Percentiles rank a stretch among this genome's conserved stretches.
Conservation (phyloP, 2,329 filamentous ascomycete species). For the Claviceps sorghi region DNA sequence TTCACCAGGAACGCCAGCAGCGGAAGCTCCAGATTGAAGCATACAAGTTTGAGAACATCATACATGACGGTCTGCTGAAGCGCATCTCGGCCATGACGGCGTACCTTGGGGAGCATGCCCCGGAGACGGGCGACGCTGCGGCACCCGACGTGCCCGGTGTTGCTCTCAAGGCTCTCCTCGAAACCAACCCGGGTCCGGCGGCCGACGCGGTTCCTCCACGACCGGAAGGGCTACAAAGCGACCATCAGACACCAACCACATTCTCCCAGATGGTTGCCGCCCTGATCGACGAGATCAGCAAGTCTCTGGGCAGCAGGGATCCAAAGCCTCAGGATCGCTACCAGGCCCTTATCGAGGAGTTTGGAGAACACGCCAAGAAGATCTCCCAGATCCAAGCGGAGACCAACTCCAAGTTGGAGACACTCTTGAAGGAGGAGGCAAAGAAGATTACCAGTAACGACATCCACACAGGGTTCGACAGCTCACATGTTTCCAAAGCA, state of each 20-base stretch:
- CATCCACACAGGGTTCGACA: conserved; percentile 81
- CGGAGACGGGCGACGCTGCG: conserved; percentile 39
- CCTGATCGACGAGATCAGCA: conserved; percentile 85
- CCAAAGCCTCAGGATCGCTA: conserved; percentile 45
- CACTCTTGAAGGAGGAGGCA: conserved; percentile 71
- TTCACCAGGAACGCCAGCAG: conserved; percentile 78
- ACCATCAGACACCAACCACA: conserved; percentile 59
- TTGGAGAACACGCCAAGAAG: conserved; percentile 62
- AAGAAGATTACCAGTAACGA: conserved; percentile 89
- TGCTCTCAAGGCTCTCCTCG: conserved; percentile 80
- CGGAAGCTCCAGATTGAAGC: conserved; percentile 81
- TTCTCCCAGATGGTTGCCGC: conserved; percentile 98
- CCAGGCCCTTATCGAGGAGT: conserved; percentile 61
- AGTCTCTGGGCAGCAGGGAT: conserved; percentile 64
- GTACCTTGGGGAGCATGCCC: conserved; percentile 59
- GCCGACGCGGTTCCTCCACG: conserved; percentile 61
- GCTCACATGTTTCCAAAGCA: conserved; percentile 60
- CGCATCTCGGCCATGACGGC: conserved; percentile 70
- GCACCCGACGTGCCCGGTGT: conserved; percentile 56
- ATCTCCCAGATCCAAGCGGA: conserved; percentile 66
- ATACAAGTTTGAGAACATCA: conserved; percentile 77
- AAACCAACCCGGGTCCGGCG: conserved; percentile 55
- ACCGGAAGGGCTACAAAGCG: conserved; percentile 64
- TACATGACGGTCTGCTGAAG: conserved; percentile 80
- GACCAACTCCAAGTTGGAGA: conserved; percentile 55